Conservation (phyloP, 768 basidiomycete species). For the Cantharellus cinnabarinus region DNA sequence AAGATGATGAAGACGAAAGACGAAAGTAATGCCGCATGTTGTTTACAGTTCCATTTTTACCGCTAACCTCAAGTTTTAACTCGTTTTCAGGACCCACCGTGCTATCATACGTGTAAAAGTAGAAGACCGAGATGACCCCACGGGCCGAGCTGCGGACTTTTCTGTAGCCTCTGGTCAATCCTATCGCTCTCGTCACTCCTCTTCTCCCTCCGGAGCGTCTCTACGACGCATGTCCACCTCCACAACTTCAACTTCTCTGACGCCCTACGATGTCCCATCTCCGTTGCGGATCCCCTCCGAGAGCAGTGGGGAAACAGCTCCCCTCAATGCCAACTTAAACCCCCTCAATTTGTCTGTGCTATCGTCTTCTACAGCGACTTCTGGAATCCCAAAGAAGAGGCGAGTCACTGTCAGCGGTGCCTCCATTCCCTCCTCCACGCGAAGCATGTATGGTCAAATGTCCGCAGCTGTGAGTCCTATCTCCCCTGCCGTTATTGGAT, state of each 20-base stretch:
- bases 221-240: background rate
- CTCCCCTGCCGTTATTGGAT: slow-evolving; percentile 7
- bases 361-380: background rate
- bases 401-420: slow-evolving; percentile 7
- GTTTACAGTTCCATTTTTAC: no score
- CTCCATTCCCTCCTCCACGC: background rate
- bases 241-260: background rate
- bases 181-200: background rate
- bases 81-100: background rate
- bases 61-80: background rate
- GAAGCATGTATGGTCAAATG: background rate
- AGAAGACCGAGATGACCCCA: background rate
- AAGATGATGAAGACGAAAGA: background rate
- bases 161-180: no score
- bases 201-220: background rate
- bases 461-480: slow-evolving; percentile 3
- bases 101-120: background rate
- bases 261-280: no score
- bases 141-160: no score
- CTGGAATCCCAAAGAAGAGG: slow-evolving; percentile 4
- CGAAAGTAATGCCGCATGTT: background rate
- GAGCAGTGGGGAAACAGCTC: no score
- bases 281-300: no score
- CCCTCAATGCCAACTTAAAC: no score
- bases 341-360: no score